Conservation (phyloP, 495 filamentous ascomycete species). For the Cercophora samala region DNA sequence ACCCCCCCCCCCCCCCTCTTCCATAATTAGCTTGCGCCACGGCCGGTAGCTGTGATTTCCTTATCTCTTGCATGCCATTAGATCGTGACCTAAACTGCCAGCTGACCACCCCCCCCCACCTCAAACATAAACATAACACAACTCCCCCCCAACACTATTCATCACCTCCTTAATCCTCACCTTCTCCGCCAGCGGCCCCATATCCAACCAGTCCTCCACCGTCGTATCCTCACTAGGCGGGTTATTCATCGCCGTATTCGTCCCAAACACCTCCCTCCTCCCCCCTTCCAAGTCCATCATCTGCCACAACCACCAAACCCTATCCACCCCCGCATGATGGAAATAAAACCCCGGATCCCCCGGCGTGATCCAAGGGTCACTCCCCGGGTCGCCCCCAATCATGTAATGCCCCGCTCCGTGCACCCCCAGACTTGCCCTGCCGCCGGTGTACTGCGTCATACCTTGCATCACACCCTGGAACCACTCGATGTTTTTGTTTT, state of each 20-base stretch:
- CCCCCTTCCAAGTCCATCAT: conserved; percentile 42
- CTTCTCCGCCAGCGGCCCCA: conserved; percentile 13
- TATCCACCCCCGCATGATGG: conserved; percentile 67
- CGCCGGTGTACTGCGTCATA: conserved; percentile 46
- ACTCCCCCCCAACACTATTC: conserved; percentile 18
- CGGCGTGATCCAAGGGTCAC: conserved; percentile 56
- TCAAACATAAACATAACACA: no score
- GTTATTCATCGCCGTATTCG: conserved; percentile 31
- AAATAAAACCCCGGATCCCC: conserved; percentile 67
- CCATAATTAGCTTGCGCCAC: no score
- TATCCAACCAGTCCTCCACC: conserved; percentile 27
- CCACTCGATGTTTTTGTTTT: conserved; percentile 43
- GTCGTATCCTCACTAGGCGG: conserved; percentile 39
- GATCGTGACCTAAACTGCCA: no score
- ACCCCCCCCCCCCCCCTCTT: no score
- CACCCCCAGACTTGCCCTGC: conserved; percentile 26
- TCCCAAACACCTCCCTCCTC: conserved; percentile 38
- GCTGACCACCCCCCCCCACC: no score
- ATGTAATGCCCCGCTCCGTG: conserved; percentile 62
- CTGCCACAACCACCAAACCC: conserved; percentile 70
- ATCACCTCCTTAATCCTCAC: conserved; percentile 13
- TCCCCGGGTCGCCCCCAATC: conserved; percentile 36
- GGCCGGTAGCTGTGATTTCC: no score
- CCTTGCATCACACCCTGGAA: conserved; percentile 52
- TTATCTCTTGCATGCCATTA: no score